These are phyloP conservation scores for Aspergillus heteromorphus DNA, from an alignment of 495 filamentous ascomycete species.

Conservation along the genomic window DNA sequence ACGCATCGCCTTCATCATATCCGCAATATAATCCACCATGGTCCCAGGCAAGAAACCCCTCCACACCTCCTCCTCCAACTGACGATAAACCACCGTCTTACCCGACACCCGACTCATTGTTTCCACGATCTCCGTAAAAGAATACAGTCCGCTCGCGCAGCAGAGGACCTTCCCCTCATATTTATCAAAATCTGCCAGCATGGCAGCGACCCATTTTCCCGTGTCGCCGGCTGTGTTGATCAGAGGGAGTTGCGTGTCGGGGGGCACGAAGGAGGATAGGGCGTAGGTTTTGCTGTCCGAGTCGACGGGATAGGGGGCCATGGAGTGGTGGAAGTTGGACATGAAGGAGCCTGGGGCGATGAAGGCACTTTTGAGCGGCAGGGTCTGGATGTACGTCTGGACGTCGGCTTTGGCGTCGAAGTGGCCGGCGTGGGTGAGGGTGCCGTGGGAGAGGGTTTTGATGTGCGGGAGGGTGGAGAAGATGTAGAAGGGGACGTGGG, in stretches of 20 bases:
- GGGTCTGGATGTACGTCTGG: conserved; percentile 35
- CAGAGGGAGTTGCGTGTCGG: conserved; percentile 31
- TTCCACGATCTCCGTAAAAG: conserved; percentile 29
- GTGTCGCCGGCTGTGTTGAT: conserved; percentile 43
- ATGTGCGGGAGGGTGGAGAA: conserved; percentile 38
- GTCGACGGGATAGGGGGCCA: conserved; percentile 10
- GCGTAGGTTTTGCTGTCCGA: conserved; percentile 23
- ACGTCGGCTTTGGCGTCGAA: conserved; percentile 33
- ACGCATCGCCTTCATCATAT: conserved; percentile 30
- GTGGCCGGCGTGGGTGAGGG: conserved; percentile 11
- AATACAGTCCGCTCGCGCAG: conserved; percentile 34
- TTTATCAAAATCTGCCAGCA: conserved; percentile 45
- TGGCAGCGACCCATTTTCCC: conserved; percentile 49
- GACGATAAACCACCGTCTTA: conserved; percentile 41
- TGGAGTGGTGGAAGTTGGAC: conserved; percentile 34
- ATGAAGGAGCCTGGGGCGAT: conserved; percentile 42
- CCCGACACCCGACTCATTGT: conserved; percentile 37
- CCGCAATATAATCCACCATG: conserved; percentile 23
- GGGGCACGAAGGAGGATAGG: conserved; percentile 21
- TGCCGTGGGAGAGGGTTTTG: neutral
- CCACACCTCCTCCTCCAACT: conserved; percentile 36
- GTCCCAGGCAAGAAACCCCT: conserved; percentile 19
- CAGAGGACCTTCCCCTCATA: conserved; percentile 43
- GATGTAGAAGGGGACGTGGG: conserved; percentile 41
- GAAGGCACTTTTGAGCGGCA: conserved; percentile 43